phyloP scores from a whole-genome alignment of 2,329 filamentous ascomycete genomes.

The Penicillium sclerotigenum region DNA sequence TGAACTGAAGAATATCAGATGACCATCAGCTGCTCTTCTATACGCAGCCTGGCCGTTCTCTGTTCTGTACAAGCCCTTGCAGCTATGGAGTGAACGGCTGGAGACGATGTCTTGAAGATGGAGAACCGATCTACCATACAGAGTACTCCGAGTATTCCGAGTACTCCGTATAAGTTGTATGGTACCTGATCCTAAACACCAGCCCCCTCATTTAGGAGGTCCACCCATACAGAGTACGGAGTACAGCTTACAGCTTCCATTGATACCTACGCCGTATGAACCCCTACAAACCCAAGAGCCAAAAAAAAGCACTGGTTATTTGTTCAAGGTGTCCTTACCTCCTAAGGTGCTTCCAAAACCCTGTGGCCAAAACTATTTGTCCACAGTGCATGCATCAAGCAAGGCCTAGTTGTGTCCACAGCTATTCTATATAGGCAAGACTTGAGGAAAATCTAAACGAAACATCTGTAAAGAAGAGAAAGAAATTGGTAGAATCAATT shows the following conservation, averaged over 20 bases:
- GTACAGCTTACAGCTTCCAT: neutral
- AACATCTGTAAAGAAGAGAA: neutral
- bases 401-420: conserved; percentile 18
- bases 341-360: neutral
- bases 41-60: neutral
- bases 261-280: too few relatives aligned
- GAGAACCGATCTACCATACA: conserved; percentile 6
- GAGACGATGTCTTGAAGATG: conserved; percentile 4
- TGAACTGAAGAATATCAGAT: neutral
- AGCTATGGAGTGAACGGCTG: conserved; percentile 4
- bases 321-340: conserved; percentile 1
- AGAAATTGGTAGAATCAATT: neutral
- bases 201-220: neutral
- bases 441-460: conserved; percentile 25
- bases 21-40: neutral
- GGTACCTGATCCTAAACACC: conserved; percentile 3
- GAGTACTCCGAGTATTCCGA: neutral
- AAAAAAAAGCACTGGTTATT: neutral
- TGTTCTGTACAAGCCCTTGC: conserved; percentile 12
- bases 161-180: too few relatives aligned
- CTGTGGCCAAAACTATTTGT: neutral
- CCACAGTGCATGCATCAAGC: conserved; percentile 17
- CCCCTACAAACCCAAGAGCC: neutral
- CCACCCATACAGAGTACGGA: neutral
- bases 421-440: conserved; percentile 10